These are phyloP conservation scores for Aureobasidium sp. DNA, from an alignment of 2,329 filamentous ascomycete genomes.

Conservation along the genomic window DNA sequence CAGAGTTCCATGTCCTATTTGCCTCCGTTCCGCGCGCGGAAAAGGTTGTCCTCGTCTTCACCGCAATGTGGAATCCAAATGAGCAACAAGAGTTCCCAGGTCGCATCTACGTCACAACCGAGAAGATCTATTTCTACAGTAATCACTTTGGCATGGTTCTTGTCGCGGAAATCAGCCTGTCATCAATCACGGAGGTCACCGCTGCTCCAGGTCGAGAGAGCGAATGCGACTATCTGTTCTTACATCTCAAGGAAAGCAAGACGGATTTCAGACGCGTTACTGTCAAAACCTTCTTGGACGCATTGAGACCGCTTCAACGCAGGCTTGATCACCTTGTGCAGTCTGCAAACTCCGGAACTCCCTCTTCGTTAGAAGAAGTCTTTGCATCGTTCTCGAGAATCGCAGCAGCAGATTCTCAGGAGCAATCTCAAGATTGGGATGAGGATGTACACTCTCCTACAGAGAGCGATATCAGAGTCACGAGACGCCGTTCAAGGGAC, in stretches of 20 bases:
- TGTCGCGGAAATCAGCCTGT: conserved; percentile 66
- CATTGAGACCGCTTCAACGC: conserved; percentile 69
- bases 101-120: conserved; percentile 77
- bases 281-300: conserved; percentile 88
- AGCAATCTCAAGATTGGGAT: conserved; percentile 84
- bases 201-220: conserved; percentile 63
- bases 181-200: conserved; percentile 77
- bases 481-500: conserved; percentile 36
- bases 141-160: conserved; percentile 87
- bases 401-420: conserved; percentile 51
- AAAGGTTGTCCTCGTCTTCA: conserved; percentile 82
- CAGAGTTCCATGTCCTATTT: conserved; percentile 88
- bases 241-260: conserved; percentile 61
- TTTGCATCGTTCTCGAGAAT: conserved; percentile 66
- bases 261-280: conserved; percentile 65
- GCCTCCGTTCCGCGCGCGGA: conserved; percentile 69
- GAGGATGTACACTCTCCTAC: conserved; percentile 45
- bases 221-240: conserved; percentile 85
- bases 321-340: conserved; percentile 80
- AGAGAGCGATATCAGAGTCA: conserved; percentile 26
- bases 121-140: conserved; percentile 92
- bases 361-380: conserved; percentile 58
- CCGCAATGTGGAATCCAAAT: conserved; percentile 77
- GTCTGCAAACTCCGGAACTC: conserved; percentile 64
- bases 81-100: conserved; percentile 72